Evolutionary conservation across 176 grass and related monocot genomes (phyloP).

Genomic region (Musa beccarii): DNA sequence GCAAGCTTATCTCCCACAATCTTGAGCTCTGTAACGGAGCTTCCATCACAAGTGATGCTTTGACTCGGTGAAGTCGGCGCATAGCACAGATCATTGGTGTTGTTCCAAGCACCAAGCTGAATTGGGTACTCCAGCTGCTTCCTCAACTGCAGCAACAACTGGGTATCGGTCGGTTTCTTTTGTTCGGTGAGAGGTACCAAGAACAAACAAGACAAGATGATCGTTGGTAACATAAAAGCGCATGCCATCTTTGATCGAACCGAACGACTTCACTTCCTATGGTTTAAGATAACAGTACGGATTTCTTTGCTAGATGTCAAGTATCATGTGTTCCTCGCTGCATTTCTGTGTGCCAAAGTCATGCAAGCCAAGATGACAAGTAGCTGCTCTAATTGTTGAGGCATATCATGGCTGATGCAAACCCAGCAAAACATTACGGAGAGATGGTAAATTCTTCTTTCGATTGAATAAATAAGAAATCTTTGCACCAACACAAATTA

Average conservation of each 20-base stretch:
- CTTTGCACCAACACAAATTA: neutral
- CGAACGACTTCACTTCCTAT: neutral
- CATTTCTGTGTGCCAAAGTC: too few species aligned
- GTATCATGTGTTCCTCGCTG: too few species aligned
- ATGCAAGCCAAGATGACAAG: too few species aligned
- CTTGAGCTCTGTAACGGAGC: slow-evolving; percentile 54
- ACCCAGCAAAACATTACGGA: neutral
- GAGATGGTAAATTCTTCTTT: neutral
- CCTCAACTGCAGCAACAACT: slow-evolving; percentile 66
- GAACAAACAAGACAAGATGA: slow-evolving; percentile 46
- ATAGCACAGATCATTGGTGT: slow-evolving; percentile 44
- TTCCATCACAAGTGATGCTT: slow-evolving; percentile 44
- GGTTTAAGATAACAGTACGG: neutral
- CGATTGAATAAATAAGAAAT: neutral
- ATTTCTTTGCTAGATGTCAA: neutral
- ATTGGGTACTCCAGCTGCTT: slow-evolving; percentile 80
- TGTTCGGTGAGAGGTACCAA: slow-evolving; percentile 39
- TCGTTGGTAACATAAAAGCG: slow-evolving; percentile 18
- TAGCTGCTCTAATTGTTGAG: too few species aligned
- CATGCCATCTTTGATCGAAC: slow-evolving; percentile 36
- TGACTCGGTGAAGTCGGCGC: slow-evolving; percentile 32
- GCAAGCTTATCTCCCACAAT: slow-evolving; percentile 69
- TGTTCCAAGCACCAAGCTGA: slow-evolving; percentile 56
- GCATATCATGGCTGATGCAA: too few species aligned
- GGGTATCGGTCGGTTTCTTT: slow-evolving; percentile 49